Evolutionary conservation across 345 rosid genomes (phyloP), one percentile per base, ranked within the genome.

Genomic region (Lumnitzera racemosa): DNA sequence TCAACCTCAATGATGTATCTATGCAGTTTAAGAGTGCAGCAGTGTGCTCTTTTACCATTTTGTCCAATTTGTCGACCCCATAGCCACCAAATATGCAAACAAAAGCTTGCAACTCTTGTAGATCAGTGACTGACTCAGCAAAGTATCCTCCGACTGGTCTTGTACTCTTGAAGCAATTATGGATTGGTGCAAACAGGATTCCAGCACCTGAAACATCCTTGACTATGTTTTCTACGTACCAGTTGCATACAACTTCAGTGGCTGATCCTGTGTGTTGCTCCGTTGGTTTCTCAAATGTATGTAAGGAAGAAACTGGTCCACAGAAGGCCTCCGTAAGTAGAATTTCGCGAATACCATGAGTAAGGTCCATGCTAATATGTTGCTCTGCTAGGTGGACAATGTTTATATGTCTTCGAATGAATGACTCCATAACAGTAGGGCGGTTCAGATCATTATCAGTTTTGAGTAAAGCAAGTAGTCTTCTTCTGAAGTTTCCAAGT

Each of bases 101-200:
- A 77, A 94, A 90, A 11, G 97, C 89, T 64, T 80, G 82, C 70
- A 94, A 61, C 65, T 94, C 97, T 78, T 83, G 68, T 52, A 81
- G 83, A 69, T 85, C 99, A 54, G 97, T 88, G 66, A 94, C 96
- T 2, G 97, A 94, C 78, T 94, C 99, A 2, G 97, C 99, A 84
- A 90, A 94, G 74, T 90, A 94, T 72, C 99, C 99, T 62, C 96
- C 97, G 54, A 94, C 95, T 61, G 97, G 99, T 77, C 96, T 88
- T 23, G 89, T 83, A 82, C 99, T 94, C 79, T 90, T 90, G 76
- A 94, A 90, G 89, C 89, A 84, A 72, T 73, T 81, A 64, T 86
- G 99, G 69, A 81, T 75, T 5, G 99, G 97, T 55, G 97, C 85
- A 47, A 90, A 94, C 67, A 94, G 84, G 75, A 90, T 88, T 78